Conservation (phyloP, 495 filamentous ascomycete species). For the Lineolata rhizophorae region DNA sequence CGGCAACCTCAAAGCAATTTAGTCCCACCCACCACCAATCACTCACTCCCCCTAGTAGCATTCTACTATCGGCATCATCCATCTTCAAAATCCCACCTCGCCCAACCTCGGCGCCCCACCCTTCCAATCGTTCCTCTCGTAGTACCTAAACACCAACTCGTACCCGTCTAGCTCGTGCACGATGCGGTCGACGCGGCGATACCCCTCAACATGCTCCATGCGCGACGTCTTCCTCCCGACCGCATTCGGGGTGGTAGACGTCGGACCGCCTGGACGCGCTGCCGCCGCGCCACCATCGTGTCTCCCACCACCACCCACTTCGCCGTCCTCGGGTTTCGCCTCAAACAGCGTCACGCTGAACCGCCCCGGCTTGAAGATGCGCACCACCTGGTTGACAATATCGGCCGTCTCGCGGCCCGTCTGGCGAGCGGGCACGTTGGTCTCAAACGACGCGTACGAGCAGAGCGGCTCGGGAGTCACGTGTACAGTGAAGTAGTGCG, state of each 20-base stretch:
- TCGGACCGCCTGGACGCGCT: slow-evolving; percentile 14
- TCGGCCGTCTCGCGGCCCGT: slow-evolving; percentile 74
- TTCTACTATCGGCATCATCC: too few relatives aligned
- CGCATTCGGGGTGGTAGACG: slow-evolving; percentile 23
- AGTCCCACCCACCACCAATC: too few relatives aligned
- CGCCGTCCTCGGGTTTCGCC: slow-evolving; percentile 37
- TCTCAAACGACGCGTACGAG: slow-evolving; percentile 98
- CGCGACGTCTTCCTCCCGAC: slow-evolving; percentile 37
- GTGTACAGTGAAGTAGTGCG: slow-evolving; percentile 97
- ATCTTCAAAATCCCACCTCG: slow-evolving; percentile 25
- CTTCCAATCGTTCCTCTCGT: slow-evolving; percentile 81
- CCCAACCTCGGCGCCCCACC: slow-evolving; percentile 57
- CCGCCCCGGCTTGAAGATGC: slow-evolving; percentile 85
- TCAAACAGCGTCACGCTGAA: slow-evolving; percentile 98
- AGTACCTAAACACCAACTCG: slow-evolving; percentile 90
- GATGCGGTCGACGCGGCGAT: slow-evolving; percentile 79
- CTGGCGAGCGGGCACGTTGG: slow-evolving; percentile 85
- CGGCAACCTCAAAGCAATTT: too few relatives aligned
- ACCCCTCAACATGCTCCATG: slow-evolving; percentile 72
- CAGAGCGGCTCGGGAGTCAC: slow-evolving; percentile 95
- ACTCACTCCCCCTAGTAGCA: too few relatives aligned
- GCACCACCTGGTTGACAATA: slow-evolving; percentile 78
- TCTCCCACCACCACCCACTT: slow-evolving; percentile 16
- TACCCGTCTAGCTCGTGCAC: slow-evolving; percentile 97
- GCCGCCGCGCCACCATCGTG: slow-evolving; percentile 8